Evolutionary conservation across 192 early-diverging fungal genomes (phyloP).

Genomic region (Jimgerdemannia flammicorona): DNA sequence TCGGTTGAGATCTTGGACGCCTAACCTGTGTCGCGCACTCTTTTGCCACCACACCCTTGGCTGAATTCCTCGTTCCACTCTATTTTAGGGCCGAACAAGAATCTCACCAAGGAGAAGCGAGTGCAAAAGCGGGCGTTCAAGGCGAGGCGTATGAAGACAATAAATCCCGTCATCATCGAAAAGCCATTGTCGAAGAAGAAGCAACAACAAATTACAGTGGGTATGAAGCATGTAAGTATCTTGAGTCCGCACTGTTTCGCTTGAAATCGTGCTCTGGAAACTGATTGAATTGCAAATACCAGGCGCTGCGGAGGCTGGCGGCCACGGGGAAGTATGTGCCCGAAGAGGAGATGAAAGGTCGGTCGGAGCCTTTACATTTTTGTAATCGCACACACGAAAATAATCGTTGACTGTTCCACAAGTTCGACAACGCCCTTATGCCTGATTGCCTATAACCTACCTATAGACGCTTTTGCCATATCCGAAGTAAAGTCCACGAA

Average conservation of each 20-base stretch:
- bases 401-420: not conserved
- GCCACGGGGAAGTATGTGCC: slow-evolving; percentile 18
- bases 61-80: not conserved
- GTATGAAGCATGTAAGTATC: slow-evolving; percentile 25
- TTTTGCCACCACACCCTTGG: too few species aligned
- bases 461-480: slow-evolving; percentile 19
- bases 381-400: not conserved
- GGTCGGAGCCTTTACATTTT: not conserved
- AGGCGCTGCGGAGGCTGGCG: slow-evolving; percentile 26
- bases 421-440: too few species aligned
- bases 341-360: slow-evolving; percentile 35
- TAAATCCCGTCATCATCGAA: not conserved
- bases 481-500: slow-evolving; percentile 11
- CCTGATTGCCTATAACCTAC: too few species aligned
- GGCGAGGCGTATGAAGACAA: not conserved
- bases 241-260: not conserved
- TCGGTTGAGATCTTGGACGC: not conserved
- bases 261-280: too few species aligned
- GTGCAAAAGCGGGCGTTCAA: not conserved
- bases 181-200: slow-evolving; percentile 27
- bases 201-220: slow-evolving; percentile 23
- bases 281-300: not conserved
- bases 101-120: not conserved
- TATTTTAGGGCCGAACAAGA: not conserved
- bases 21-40: too few species aligned